Percentiles rank a stretch among this genome's conserved stretches.
phyloP scores from a whole-genome alignment of 2,329 filamentous ascomycete species.

The Pseudogymnoascus pannorum region DNA sequence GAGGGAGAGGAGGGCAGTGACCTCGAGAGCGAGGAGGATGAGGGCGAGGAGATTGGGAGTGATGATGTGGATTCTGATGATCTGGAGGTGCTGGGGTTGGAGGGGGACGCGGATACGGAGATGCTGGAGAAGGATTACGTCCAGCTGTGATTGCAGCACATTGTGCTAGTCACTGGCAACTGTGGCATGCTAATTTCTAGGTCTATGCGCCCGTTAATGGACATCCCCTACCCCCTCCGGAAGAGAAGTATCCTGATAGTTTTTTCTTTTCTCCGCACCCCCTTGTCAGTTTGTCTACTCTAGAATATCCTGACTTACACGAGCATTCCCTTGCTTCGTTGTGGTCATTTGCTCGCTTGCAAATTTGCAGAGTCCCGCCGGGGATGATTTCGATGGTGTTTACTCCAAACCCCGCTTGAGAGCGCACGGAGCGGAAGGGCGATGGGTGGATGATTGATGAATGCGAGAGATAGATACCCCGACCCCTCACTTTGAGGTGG shows the following conservation, averaged over 20 bases:
- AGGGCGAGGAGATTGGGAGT: conserved; percentile 54
- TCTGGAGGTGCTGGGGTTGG: conserved; percentile 54
- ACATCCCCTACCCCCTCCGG: background rate
- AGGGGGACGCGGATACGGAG: conserved; percentile 43
- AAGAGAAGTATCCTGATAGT: conserved; percentile 3
- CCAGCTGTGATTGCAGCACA: conserved; percentile 33
- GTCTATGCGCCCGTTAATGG: background rate
- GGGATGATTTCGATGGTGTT: background rate
- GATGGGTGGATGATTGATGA: background rate
- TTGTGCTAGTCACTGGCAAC: background rate
- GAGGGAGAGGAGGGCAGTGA: conserved; percentile 53
- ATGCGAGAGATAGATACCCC: conserved; percentile 2
- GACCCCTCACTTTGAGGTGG: background rate
- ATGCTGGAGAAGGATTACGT: conserved; percentile 56
- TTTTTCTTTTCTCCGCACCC: background rate
- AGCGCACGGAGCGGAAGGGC: background rate
- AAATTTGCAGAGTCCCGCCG: background rate
- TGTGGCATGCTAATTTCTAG: conserved; percentile 3
- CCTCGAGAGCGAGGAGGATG: conserved; percentile 70
- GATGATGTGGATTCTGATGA: conserved; percentile 76
- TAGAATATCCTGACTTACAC: background rate
- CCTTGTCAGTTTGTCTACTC: background rate
- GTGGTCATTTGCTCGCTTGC: background rate
- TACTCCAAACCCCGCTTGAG: background rate
- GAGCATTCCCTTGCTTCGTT: background rate